Base-by-base conservation (phyloP, 2,329 filamentous ascomycete species). In the Monilinia aucupariae region DNA sequence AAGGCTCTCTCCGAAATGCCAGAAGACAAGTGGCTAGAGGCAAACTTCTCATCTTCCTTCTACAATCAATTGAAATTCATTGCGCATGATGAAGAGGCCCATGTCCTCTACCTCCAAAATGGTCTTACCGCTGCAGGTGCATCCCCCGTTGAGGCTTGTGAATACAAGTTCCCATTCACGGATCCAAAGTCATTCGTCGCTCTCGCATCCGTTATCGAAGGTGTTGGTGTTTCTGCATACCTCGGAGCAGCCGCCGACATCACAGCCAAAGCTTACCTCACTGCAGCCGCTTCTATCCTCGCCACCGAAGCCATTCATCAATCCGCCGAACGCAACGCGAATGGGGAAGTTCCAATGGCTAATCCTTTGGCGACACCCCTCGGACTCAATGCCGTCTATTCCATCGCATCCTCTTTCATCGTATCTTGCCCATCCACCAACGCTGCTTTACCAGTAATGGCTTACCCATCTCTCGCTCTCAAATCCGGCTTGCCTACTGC, bases 281-380 rank as follows among this genome's bases (percentile, higher is more conserved):
- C 82, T 0, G 82, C 82, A 6, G 86, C 85, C 0, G 86, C 82
- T n/a, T 80, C 81, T 61, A 85, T 90, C 70, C 77, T 89, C 43
- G 84, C 83, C 47, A 82, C 87, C 54, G 86, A 89, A 71, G 81
- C 86, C 45, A 81, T 86, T n/a, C 86, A 89, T 76, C 82, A 82
- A 10, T 77, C 86, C 3, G 85, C 85, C 74, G 75, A 87, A 64
- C 83, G 86, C 59, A 74, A 76, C 43, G 77, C 76, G 15, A 74
- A 79, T 27, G 75, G 77, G 58, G 73, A 84, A 68, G 74, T 75
- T 9, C 83, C 85, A 4, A 85, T 83, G 69, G 77, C 85, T 0
- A 80, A 84, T 67, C 75, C 85, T 12, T 86, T 86, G 63, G 86
- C 87, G 62, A 79, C 81, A 30, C 83, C 85, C 0, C 77, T 89